These are phyloP conservation scores for Cryptomeria japonica DNA, from an alignment of 75 land plant species.

Conservation along the genomic window DNA sequence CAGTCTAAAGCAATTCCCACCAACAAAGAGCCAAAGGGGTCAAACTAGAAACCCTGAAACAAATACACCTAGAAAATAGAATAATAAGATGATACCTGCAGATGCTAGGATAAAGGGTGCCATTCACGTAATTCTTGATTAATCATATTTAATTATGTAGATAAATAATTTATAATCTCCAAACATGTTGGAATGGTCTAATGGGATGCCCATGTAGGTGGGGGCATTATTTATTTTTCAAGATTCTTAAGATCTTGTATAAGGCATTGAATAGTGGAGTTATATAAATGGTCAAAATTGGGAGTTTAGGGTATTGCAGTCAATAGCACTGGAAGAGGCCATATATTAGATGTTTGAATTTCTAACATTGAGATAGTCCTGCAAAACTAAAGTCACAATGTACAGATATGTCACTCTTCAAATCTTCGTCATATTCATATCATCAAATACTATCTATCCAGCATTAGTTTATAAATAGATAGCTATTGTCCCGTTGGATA, in stretches of 20 bases:
- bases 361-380: slow-evolving; percentile 62
- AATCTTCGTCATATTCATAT: neutral
- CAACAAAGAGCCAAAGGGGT: neutral
- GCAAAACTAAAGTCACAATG: slow-evolving; percentile 63
- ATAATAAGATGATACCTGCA: neutral
- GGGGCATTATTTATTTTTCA: no score
- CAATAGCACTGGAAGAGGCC: slow-evolving; percentile 72
- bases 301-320: slow-evolving; percentile 22
- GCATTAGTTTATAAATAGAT: neutral
- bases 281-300: no score
- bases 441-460: neutral
- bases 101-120: neutral
- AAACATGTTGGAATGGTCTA: no score
- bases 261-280: no score
- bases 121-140: no score
- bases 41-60: neutral
- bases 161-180: no score
- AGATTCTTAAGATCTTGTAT: no score
- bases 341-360: slow-evolving; percentile 56
- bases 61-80: neutral
- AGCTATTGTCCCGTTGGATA: neutral
- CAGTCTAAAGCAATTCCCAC: neutral
- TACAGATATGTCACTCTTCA: slow-evolving; percentile 1
- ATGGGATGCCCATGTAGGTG: no score
- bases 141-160: no score